These are phyloP conservation scores for Stenogyne calaminthoides DNA, from an alignment of 305 asterid species.

Conservation along the genomic window DNA sequence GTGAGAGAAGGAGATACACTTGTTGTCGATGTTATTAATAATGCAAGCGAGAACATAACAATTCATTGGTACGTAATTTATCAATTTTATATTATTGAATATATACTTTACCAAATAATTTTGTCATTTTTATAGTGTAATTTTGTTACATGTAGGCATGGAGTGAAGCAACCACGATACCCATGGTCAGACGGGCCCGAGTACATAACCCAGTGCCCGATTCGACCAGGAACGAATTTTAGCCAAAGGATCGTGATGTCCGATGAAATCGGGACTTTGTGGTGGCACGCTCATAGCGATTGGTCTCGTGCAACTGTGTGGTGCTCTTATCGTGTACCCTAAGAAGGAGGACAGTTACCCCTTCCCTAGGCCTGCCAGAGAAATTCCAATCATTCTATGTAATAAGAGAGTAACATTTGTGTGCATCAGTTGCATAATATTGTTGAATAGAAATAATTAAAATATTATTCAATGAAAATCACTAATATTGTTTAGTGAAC, in stretches of 20 bases:
- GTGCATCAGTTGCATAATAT: too few species aligned
- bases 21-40: slow-evolving; percentile 49
- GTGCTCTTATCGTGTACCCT: slow-evolving; percentile 53
- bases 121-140: not conserved
- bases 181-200: slow-evolving; percentile 74
- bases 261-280: slow-evolving; percentile 63
- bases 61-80: slow-evolving; percentile 62
- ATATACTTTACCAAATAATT: not conserved
- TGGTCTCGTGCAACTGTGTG: slow-evolving; percentile 73
- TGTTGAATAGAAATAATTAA: not conserved
- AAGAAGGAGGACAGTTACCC: slow-evolving; percentile 40
- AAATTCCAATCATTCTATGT: slow-evolving; percentile 60
- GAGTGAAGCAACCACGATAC: slow-evolving; percentile 64
- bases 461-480: too few species aligned
- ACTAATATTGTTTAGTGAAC: too few species aligned
- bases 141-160: slow-evolving; percentile 50
- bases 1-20: slow-evolving; percentile 54
- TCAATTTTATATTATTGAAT: not conserved
- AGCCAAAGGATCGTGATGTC: slow-evolving; percentile 50
- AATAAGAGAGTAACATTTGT: not conserved
- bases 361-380: slow-evolving; percentile 54
- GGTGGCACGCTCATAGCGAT: slow-evolving; percentile 78
- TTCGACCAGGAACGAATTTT: slow-evolving; percentile 49
- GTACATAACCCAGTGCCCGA: slow-evolving; percentile 64
- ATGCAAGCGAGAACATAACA: slow-evolving; percentile 47